These are phyloP conservation scores for Grammothele lineata DNA, from an alignment of 768 basidiomycete species.

Conservation along the genomic window DNA sequence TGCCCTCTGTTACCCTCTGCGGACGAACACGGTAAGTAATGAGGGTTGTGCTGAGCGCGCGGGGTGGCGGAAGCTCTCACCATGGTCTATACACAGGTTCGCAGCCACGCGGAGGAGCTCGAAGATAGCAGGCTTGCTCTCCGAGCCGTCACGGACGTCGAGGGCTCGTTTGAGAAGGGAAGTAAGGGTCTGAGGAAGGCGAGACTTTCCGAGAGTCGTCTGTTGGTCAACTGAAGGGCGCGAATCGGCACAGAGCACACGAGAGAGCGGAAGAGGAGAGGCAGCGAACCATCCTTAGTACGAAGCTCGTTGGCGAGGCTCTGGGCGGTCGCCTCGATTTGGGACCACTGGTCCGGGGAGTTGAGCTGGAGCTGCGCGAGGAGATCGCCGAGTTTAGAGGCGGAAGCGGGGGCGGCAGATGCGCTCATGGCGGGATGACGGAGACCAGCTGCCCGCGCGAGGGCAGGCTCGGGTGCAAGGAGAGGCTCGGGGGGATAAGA, in stretches of 20 bases:
- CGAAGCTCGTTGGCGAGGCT: slow-evolving; percentile 62
- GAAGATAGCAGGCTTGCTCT: slow-evolving; percentile 48
- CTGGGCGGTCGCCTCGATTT: slow-evolving; percentile 48
- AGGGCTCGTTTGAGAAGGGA: slow-evolving; percentile 56
- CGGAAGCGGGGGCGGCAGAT: slow-evolving; percentile 16
- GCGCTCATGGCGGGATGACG: slow-evolving; percentile 8
- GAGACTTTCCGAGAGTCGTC: slow-evolving; percentile 58
- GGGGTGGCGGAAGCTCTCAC: slow-evolving; percentile 37
- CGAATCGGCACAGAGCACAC: slow-evolving; percentile 10
- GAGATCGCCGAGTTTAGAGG: slow-evolving; percentile 31
- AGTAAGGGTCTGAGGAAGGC: slow-evolving; percentile 61
- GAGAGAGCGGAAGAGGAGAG: slow-evolving; percentile 6
- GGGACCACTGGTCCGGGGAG: slow-evolving; percentile 39
- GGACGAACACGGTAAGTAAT: background rate
- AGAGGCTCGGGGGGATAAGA: background rate
- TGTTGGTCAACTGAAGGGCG: slow-evolving; percentile 61
- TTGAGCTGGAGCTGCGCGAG: slow-evolving; percentile 30
- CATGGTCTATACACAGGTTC: slow-evolving; percentile 83
- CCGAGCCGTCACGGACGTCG: slow-evolving; percentile 37
- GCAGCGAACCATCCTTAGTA: slow-evolving; percentile 38
- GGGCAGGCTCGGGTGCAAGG: background rate
- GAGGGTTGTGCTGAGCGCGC: background rate
- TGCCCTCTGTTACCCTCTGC: slow-evolving; percentile 72
- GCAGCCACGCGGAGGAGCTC: slow-evolving; percentile 77
- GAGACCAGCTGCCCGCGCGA: too few relatives aligned